These are phyloP conservation scores for Aspergillus unguis DNA, from an alignment of 2,329 filamentous ascomycete genomes.

Conservation along the genomic window DNA sequence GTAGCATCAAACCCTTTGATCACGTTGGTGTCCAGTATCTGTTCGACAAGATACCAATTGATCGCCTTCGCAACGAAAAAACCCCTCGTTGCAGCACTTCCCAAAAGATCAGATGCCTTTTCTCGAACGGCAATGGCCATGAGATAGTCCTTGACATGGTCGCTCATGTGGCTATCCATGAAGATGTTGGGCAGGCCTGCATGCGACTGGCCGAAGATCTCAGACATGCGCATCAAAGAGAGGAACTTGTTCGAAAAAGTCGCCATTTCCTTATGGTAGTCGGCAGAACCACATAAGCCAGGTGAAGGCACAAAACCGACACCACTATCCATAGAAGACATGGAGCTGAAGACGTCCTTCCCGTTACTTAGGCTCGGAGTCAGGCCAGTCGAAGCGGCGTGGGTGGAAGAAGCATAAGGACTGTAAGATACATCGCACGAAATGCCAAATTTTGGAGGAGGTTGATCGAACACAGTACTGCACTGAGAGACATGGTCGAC, in stretches of 20 bases:
- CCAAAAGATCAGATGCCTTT: slow-evolving; percentile 21
- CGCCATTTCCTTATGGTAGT: slow-evolving; percentile 4
- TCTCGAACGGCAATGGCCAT: slow-evolving; percentile 15
- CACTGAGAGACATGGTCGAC: background rate
- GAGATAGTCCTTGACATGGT: slow-evolving; percentile 20
- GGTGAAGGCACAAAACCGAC: background rate
- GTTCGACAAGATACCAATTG: slow-evolving; percentile 24
- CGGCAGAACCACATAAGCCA: background rate
- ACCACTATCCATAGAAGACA: background rate
- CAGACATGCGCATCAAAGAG: slow-evolving; percentile 16
- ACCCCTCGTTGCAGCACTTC: slow-evolving; percentile 20
- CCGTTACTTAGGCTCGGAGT: background rate
- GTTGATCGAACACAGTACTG: slow-evolving; percentile 16
- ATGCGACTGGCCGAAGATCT: slow-evolving; percentile 18
- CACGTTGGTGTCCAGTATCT: slow-evolving; percentile 23
- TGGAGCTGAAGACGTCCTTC: slow-evolving; percentile 1
- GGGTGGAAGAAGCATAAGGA: background rate
- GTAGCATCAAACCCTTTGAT: slow-evolving; percentile 24
- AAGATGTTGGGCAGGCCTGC: slow-evolving; percentile 16
- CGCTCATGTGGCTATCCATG: slow-evolving; percentile 16
- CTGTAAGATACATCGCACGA: background rate
- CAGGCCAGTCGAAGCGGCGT: background rate
- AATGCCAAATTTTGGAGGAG: slow-evolving; percentile 12
- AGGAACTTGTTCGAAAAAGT: slow-evolving; percentile 14
- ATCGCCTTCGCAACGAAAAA: slow-evolving; percentile 28